Evolutionary conservation across 345 rosid genomes (phyloP).

Genomic region (Rhodamnia argentea): DNA sequence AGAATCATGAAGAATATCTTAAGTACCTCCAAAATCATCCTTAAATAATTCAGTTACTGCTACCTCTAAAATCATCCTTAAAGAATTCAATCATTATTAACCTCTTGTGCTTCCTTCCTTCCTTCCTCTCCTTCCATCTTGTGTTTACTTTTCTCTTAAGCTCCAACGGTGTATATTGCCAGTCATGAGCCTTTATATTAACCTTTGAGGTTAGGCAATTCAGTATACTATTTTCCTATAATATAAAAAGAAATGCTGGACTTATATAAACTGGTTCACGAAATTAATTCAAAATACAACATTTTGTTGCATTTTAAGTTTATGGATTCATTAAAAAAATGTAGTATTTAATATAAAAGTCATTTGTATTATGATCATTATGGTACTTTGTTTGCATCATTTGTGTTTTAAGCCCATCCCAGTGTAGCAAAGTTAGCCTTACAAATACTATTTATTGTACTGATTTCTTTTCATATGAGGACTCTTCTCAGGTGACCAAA

Average conservation of each 20-base stretch:
- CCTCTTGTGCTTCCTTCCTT: background rate
- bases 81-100: background rate
- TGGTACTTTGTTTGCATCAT: background rate
- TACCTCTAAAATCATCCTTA: background rate
- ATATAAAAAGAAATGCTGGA: background rate
- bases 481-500: background rate
- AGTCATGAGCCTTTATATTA: no score
- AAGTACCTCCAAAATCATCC: background rate
- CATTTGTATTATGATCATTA: background rate
- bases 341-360: background rate
- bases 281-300: background rate
- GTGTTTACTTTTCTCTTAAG: background rate
- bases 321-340: no score
- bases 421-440: background rate
- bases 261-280: background rate
- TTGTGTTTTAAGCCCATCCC: background rate
- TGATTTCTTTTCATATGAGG: background rate
- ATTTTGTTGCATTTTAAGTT: background rate
- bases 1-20: background rate
- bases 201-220: background rate
- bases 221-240: background rate
- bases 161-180: no score
- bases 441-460: background rate
- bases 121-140: background rate
- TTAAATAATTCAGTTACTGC: background rate